These are phyloP conservation scores for Arthrobotrys megalospora DNA, from an alignment of 2,329 filamentous ascomycete genomes.

Conservation along the genomic window DNA sequence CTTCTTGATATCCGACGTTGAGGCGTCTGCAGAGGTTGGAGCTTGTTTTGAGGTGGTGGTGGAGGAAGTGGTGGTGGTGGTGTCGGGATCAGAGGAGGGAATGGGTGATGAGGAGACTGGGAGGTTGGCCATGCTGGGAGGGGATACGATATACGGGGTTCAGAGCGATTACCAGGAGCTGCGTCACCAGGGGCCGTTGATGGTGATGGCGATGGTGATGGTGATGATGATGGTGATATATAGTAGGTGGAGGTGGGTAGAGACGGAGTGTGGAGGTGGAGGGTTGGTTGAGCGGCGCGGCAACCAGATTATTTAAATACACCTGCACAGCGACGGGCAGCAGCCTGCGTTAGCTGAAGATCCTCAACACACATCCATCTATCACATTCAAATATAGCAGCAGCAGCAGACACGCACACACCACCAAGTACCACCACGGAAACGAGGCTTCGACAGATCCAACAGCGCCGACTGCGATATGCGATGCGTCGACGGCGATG, in stretches of 20 bases:
- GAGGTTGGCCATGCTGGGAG: constrained; percentile 55
- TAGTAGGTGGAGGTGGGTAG: constrained; percentile 3
- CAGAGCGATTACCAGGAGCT: neutral
- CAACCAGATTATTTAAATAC: constrained; percentile 47
- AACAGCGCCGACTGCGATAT: constrained; percentile 6
- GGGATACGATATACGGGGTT: neutral
- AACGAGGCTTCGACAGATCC: neutral
- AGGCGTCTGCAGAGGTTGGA: constrained; percentile 20
- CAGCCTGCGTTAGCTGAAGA: constrained; percentile 16
- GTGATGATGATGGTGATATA: constrained; percentile 24
- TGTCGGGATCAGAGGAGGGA: constrained; percentile 27
- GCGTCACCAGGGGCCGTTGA: constrained; percentile 25
- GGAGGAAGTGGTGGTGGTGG: constrained; percentile 29
- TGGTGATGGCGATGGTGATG: constrained; percentile 13
- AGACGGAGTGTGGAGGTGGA: constrained; percentile 27
- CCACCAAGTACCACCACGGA: neutral
- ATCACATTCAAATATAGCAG: too few relatives aligned
- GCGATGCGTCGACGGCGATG: constrained; percentile 19
- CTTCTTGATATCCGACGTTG: constrained; percentile 34
- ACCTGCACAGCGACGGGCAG: constrained; percentile 48
- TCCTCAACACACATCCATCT: too few relatives aligned
- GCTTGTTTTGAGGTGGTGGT: constrained; percentile 24
- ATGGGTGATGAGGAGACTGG: constrained; percentile 43
- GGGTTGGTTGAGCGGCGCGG: constrained; percentile 36
- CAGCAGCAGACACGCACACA: neutral